These are phyloP conservation scores for Cyberlindnera meyerae DNA, from an alignment of 805 yeast genomes.

Conservation along the genomic window DNA sequence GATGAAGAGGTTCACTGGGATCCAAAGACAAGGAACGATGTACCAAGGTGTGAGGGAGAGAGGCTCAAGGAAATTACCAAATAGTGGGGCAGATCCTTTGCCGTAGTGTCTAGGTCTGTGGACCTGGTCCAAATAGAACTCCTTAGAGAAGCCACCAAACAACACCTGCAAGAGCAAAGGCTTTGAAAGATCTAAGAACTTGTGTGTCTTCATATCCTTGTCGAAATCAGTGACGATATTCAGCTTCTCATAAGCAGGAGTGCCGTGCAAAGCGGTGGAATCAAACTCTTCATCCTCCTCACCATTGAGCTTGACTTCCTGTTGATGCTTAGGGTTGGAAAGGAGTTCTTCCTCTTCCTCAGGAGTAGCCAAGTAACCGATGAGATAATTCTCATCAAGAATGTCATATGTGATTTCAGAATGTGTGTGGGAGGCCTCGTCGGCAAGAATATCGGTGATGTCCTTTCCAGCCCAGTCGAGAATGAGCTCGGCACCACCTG, in stretches of 20 bases:
- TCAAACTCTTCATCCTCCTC: conserved; percentile 39
- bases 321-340: conserved; percentile 51
- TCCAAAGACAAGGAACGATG: conserved; percentile 83
- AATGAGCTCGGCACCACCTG: conserved; percentile 82
- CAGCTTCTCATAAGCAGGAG: conserved; percentile 70
- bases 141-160: conserved; percentile 70
- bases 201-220: conserved; percentile 68
- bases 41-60: conserved; percentile 91
- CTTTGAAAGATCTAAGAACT: conserved; percentile 78
- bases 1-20: conserved; percentile 69
- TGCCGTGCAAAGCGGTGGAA: conserved; percentile 52
- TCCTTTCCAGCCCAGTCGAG: conserved; percentile 78
- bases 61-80: conserved; percentile 94
- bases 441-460: conserved; percentile 78
- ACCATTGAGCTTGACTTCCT: conserved; percentile 44
- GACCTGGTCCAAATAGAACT: conserved; percentile 90
- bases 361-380: conserved; percentile 79
- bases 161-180: conserved; percentile 82
- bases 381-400: conserved; percentile 71
- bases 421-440: conserved; percentile 67
- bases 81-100: conserved; percentile 91
- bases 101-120: conserved; percentile 99
- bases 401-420: conserved; percentile 83
- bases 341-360: conserved; percentile 72
- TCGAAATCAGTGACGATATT: conserved; percentile 73